Evolutionary conservation across 1,284 basidiomycete genomes (phyloP).

Genomic region (Gomphus bonarii): DNA sequence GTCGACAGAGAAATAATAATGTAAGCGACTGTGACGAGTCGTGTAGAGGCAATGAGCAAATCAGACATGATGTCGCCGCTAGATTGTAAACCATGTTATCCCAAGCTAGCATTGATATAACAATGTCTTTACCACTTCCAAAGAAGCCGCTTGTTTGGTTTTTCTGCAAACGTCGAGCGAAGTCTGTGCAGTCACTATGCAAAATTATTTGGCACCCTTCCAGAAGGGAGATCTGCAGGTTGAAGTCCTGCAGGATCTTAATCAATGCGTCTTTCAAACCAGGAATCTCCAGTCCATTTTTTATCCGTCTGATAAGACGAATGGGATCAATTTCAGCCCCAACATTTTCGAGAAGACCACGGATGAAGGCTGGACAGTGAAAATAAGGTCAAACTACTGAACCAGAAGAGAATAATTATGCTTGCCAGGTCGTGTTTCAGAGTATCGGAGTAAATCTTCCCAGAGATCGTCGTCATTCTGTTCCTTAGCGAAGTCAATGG

Average conservation of each 20-base stretch:
- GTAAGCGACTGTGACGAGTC: constrained; percentile 46
- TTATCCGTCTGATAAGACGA: constrained; percentile 86
- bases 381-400: not conserved
- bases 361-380: constrained; percentile 71
- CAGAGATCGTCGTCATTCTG: constrained; percentile 96
- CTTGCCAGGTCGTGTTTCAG: constrained; percentile 82
- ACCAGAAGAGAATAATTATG: constrained; percentile 1
- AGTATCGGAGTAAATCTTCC: constrained; percentile 93
- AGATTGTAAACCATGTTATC: not conserved
- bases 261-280: constrained; percentile 90
- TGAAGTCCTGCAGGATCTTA: constrained; percentile 95
- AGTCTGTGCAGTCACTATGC: constrained; percentile 67
- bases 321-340: constrained; percentile 96
- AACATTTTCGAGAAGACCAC: constrained; percentile 90
- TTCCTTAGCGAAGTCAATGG: constrained; percentile 97
- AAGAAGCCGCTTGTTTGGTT: constrained; percentile 75
- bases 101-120: not conserved
- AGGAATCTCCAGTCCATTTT: constrained; percentile 92
- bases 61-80: constrained; percentile 54
- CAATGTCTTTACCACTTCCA: constrained; percentile 44
- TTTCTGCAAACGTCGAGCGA: constrained; percentile 60
- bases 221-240: constrained; percentile 79
- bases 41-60: constrained; percentile 55
- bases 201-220: constrained; percentile 87
- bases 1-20: constrained; percentile 79